Evolutionary conservation across 2,329 filamentous ascomycete genomes (phyloP).

Genomic region (Torrubiellomyces zombiae): DNA sequence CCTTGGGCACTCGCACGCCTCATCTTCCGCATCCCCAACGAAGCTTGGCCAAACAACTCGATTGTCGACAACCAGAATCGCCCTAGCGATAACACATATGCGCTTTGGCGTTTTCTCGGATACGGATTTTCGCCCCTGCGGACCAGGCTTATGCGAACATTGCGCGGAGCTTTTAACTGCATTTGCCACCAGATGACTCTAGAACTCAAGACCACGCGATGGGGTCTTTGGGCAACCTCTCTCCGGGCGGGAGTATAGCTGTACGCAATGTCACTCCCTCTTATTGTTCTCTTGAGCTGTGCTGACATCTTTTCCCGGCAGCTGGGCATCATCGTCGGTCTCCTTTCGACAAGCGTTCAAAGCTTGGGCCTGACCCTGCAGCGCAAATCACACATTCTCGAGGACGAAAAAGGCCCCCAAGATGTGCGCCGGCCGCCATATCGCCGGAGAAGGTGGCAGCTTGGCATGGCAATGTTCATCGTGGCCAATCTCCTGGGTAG

Average conservation of each 20-base stretch:
- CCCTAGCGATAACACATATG: no score
- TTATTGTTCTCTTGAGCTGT: constrained; percentile 1
- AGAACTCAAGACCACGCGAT: constrained; percentile 32
- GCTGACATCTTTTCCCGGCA: constrained; percentile 20
- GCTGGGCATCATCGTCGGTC: constrained; percentile 85
- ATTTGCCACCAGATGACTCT: constrained; percentile 28
- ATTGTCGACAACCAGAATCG: no score
- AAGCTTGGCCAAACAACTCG: no score
- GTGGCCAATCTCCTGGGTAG: constrained; percentile 87
- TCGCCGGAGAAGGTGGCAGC: constrained; percentile 81
- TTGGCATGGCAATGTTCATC: constrained; percentile 95
- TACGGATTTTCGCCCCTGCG: constrained; percentile 2
- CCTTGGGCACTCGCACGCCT: no score
- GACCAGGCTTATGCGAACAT: constrained; percentile 10
- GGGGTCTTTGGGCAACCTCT: constrained; percentile 59
- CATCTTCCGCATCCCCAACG: no score
- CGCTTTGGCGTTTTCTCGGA: no score
- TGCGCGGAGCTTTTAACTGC: constrained; percentile 4
- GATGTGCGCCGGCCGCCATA: constrained; percentile 74
- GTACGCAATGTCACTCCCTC: constrained; percentile 28
- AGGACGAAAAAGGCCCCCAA: constrained; percentile 78
- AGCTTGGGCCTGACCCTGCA: constrained; percentile 90
- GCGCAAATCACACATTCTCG: constrained; percentile 93
- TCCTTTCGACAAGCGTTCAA: constrained; percentile 86
- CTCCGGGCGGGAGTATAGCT: constrained; percentile 61